A percentile compares a stretch with the other conserved stretches of the same genome.
phyloP scores from a whole-genome alignment of 2,329 filamentous ascomycete species.

The Talaromyces amestolkiae region DNA sequence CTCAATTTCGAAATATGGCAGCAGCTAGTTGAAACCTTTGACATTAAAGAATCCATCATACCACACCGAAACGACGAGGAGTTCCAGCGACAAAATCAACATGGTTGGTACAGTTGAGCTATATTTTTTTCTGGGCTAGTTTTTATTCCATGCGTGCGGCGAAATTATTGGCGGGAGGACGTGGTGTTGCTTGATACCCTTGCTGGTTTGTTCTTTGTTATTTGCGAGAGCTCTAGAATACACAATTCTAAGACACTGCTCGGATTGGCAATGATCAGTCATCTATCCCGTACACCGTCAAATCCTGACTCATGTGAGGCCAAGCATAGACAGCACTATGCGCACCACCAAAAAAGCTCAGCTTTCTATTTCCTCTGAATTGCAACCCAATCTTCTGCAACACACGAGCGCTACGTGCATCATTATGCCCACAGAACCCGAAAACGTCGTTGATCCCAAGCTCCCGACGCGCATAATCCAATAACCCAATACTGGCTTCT shows the following conservation, averaged over 20 bases:
- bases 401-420: slow-evolving; percentile 24
- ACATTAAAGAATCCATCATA: slow-evolving; percentile 78
- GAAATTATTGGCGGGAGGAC: not conserved
- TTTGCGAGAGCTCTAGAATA: slow-evolving; percentile 3
- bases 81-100: slow-evolving; percentile 52
- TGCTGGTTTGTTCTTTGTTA: not conserved
- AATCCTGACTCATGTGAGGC: slow-evolving; percentile 21
- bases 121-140: not conserved
- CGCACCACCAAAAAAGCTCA: slow-evolving; percentile 23
- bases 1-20: slow-evolving; percentile 84
- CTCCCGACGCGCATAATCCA: slow-evolving; percentile 22
- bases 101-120: slow-evolving; percentile 64
- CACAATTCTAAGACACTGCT: not conserved
- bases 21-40: slow-evolving; percentile 70
- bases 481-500: slow-evolving; percentile 24
- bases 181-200: slow-evolving; percentile 4
- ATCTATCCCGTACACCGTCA: slow-evolving; percentile 21
- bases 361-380: slow-evolving; percentile 22
- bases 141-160: not conserved
- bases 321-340: slow-evolving; percentile 23
- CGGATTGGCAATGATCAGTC: not conserved
- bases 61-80: slow-evolving; percentile 67
- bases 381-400: slow-evolving; percentile 28
- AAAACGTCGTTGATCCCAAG: slow-evolving; percentile 23
- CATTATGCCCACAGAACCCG: slow-evolving; percentile 23